Evolutionary conservation across 805 yeast species (phyloP).

Genomic region (Priceomyces melissophilus): DNA sequence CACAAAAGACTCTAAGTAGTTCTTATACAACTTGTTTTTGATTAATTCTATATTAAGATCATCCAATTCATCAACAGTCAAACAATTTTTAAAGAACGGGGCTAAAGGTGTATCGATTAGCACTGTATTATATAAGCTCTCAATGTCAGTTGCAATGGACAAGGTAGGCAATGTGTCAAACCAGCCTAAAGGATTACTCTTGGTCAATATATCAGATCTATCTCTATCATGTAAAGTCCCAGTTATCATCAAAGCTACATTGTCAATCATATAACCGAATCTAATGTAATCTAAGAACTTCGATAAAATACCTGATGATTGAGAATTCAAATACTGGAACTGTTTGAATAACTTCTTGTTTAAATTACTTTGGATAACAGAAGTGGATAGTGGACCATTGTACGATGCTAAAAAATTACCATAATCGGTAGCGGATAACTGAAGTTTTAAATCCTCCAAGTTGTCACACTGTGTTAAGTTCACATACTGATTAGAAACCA

Average conservation of each 20-base stretch:
- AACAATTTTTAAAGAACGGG: constrained; percentile 88
- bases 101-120: constrained; percentile 96
- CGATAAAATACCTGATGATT: constrained; percentile 75
- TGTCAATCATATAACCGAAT: constrained; percentile 97
- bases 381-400: constrained; percentile 79
- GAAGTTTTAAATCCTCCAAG: constrained; percentile 89
- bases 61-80: constrained; percentile 84
- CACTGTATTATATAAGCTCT: constrained; percentile 88
- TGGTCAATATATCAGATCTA: constrained; percentile 76
- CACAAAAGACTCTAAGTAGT: constrained; percentile 85
- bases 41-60: constrained; percentile 94
- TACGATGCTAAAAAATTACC: constrained; percentile 85
- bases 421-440: constrained; percentile 93
- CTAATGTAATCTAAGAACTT: constrained; percentile 89
- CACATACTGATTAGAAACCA: constrained; percentile 75
- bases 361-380: constrained; percentile 79
- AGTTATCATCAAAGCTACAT: constrained; percentile 91
- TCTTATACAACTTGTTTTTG: constrained; percentile 87
- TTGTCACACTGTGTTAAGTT: constrained; percentile 95
- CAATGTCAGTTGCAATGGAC: constrained; percentile 91
- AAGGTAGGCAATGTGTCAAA: constrained; percentile 95
- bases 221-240: constrained; percentile 97
- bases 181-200: constrained; percentile 98
- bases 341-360: constrained; percentile 73
- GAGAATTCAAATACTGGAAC: constrained; percentile 80